A percentile compares a stretch with the other conserved stretches of the same genome.
phyloP scores from a whole-genome alignment of 257 asterid species.

The Asclepias syriaca region DNA sequence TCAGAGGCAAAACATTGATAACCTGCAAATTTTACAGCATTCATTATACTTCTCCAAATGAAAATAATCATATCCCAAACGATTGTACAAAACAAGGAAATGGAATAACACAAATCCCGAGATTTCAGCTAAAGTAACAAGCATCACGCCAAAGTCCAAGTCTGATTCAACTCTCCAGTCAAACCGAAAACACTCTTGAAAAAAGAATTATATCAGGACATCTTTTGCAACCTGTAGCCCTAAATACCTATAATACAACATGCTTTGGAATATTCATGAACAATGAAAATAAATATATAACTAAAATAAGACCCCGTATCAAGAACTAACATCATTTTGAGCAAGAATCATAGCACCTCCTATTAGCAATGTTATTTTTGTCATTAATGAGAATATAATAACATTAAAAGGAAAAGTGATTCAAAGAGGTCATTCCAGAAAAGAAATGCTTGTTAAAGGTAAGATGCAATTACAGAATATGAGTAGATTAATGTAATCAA shows the following conservation, averaged over 20 bases:
- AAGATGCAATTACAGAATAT: neutral
- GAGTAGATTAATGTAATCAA: neutral
- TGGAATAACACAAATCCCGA: neutral
- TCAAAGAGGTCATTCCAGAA: neutral
- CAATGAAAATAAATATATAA: no score
- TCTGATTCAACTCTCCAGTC: neutral
- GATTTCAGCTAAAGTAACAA: neutral
- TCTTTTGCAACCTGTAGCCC: neutral
- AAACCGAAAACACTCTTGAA: neutral
- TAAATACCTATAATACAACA: neutral
- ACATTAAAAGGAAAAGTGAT: neutral
- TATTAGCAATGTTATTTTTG: neutral
- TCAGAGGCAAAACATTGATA: conserved; percentile 27
- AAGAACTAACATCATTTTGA: neutral
- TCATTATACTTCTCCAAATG: neutral
- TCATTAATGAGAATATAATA: neutral
- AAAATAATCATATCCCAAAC: neutral
- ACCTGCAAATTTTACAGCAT: conserved; percentile 17
- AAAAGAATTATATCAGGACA: neutral
- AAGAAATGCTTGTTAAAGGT: neutral
- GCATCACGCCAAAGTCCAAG: neutral
- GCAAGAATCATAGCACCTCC: neutral
- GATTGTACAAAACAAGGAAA: neutral
- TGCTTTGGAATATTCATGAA: no score
- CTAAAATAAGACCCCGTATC: no score